Conservation (phyloP, 1,284 basidiomycete genomes). For the Moniliophthora roreri region DNA sequence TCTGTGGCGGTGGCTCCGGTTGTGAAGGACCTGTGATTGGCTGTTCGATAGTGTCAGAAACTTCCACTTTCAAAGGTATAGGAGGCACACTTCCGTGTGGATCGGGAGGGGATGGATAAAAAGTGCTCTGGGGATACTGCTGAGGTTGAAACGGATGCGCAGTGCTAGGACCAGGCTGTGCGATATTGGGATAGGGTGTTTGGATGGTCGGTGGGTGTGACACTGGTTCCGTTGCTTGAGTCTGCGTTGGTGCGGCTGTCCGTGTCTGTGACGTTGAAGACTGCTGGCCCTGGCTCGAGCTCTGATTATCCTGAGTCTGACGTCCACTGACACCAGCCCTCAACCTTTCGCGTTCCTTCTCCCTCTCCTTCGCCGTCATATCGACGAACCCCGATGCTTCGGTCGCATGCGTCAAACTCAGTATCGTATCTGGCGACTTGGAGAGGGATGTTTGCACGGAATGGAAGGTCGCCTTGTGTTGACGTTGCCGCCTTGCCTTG, state of each 20-base stretch:
- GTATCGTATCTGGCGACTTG: conserved; percentile 17
- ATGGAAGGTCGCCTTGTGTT: conserved; percentile 15
- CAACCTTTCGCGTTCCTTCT: conserved; percentile 69
- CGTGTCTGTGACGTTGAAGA: no score
- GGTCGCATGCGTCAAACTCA: conserved; percentile 43
- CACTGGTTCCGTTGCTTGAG: background rate
- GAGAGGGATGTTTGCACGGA: conserved; percentile 26
- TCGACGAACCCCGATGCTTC: conserved; percentile 71
- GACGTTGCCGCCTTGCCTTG: no score
- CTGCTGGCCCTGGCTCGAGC: conserved; percentile 30
- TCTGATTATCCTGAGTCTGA: conserved; percentile 32
- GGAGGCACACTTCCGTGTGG: conserved; percentile 21
- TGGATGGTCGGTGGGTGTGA: conserved; percentile 23
- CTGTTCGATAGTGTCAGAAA: background rate
- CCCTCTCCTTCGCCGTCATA: conserved; percentile 66
- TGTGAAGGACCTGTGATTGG: background rate
- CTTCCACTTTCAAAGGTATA: background rate
- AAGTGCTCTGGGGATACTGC: conserved; percentile 27
- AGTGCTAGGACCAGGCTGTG: background rate
- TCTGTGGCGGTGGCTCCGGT: background rate
- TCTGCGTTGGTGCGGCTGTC: background rate
- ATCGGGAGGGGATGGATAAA: conserved; percentile 57
- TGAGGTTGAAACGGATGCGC: conserved; percentile 10
- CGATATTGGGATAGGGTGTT: conserved; percentile 17
- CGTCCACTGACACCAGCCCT: conserved; percentile 61